A percentile compares a stretch with the other conserved stretches of the same genome.
These are phyloP conservation scores for Calonectria multiphialidica DNA, from an alignment of 2,329 filamentous ascomycete genomes.

Conservation along the genomic window DNA sequence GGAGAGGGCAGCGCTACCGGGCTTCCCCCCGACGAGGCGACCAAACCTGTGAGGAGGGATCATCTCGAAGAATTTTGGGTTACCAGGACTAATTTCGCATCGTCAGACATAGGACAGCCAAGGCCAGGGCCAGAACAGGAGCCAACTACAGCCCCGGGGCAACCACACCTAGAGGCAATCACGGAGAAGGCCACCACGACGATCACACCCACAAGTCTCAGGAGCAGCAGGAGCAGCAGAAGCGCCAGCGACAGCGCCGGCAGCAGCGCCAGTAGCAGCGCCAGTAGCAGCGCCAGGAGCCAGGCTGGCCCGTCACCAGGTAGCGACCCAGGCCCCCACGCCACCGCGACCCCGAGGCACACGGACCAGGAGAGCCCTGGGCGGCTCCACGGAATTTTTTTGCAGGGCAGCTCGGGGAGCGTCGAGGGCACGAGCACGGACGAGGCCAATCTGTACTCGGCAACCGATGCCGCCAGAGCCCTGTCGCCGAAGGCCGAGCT, in stretches of 20 bases:
- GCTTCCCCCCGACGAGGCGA: conserved; percentile 31
- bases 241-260: not conserved
- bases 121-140: not conserved
- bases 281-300: not conserved
- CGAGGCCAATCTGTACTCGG: conserved; percentile 31
- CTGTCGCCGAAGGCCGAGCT: conserved; percentile 33
- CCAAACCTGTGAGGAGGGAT: conserved; percentile 28
- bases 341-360: conserved; percentile 36
- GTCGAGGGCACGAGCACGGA: conserved; percentile 3
- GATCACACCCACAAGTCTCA: not conserved
- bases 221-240: not conserved
- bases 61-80: conserved; percentile 14
- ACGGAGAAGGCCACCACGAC: not conserved
- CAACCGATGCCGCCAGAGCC: conserved; percentile 36
- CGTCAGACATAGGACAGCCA: conserved; percentile 26
- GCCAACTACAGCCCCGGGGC: not conserved
- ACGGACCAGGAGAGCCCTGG: conserved; percentile 34
- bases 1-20: conserved; percentile 26
- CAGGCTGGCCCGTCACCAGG: conserved; percentile 15
- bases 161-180: not conserved
- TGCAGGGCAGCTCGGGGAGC: conserved; percentile 26
- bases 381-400: conserved; percentile 25
- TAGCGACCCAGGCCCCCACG: conserved; percentile 32
- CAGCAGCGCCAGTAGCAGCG: not conserved
- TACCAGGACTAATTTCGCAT: conserved; percentile 32